These are phyloP conservation scores for Apophysomyces elegans DNA, from an alignment of 371 early-diverging fungal species.

Conservation along the genomic window DNA sequence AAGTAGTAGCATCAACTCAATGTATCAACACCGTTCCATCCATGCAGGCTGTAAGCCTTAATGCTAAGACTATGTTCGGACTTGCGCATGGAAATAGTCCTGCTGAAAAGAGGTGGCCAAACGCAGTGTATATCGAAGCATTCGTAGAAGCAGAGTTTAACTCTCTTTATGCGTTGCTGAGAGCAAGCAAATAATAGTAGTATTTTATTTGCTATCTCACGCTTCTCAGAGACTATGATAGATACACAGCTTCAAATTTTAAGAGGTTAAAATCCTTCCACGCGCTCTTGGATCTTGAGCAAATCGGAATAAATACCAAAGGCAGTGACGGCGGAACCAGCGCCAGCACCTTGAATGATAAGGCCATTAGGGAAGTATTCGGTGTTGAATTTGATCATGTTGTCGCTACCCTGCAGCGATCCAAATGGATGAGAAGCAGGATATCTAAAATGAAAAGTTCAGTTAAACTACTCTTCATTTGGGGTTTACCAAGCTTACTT, in stretches of 20 bases:
- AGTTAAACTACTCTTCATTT: neutral
- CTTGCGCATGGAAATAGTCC: too few relatives aligned
- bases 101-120: too few relatives aligned
- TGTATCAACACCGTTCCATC: too few relatives aligned
- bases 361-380: conserved; percentile 91
- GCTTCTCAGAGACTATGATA: too few relatives aligned
- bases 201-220: too few relatives aligned
- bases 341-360: conserved; percentile 96
- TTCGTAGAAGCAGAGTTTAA: too few relatives aligned
- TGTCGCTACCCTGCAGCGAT: conserved; percentile 94
- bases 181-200: too few relatives aligned
- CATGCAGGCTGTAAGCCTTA: too few relatives aligned
- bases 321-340: conserved; percentile 96
- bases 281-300: conserved; percentile 77
- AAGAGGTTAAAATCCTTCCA: conserved; percentile 38
- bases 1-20: too few relatives aligned
- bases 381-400: conserved; percentile 94
- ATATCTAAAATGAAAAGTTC: conserved; percentile 53
- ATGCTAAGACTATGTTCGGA: too few relatives aligned
- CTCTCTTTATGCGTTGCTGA: too few relatives aligned
- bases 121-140: too few relatives aligned
- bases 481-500: conserved; percentile 46
- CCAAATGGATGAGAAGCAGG: conserved; percentile 93
- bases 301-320: conserved; percentile 94
- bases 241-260: neutral